These are phyloP conservation scores for Aspergillus chevalieri DNA, from an alignment of 2,329 filamentous ascomycete genomes.

Conservation along the genomic window DNA sequence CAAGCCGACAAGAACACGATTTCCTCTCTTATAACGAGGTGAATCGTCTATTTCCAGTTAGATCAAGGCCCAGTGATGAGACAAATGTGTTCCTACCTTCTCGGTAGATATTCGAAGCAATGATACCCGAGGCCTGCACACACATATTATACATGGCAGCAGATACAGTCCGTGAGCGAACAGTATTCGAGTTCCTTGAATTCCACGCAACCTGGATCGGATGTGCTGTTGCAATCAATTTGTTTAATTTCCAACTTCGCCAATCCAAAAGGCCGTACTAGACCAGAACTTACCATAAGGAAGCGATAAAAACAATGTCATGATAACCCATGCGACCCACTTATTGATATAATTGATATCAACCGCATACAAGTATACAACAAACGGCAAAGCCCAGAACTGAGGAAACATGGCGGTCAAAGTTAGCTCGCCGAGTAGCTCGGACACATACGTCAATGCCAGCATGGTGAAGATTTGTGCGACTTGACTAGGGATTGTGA, in stretches of 20 bases:
- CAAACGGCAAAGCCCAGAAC: slow-evolving; percentile 56
- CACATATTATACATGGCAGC: slow-evolving; percentile 54
- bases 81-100: background rate
- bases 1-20: slow-evolving; percentile 47
- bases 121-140: background rate
- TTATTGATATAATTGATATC: slow-evolving; percentile 20
- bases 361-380: slow-evolving; percentile 49
- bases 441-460: slow-evolving; percentile 41
- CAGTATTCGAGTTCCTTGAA: slow-evolving; percentile 57
- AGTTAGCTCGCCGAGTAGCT: slow-evolving; percentile 42
- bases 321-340: slow-evolving; percentile 49
- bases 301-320: slow-evolving; percentile 35
- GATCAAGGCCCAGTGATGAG: background rate
- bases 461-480: slow-evolving; percentile 37
- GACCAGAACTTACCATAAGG: no score
- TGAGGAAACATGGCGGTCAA: slow-evolving; percentile 46
- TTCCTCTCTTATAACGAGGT: slow-evolving; percentile 50
- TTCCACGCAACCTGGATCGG: slow-evolving; percentile 57
- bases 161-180: slow-evolving; percentile 57
- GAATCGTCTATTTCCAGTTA: slow-evolving; percentile 36
- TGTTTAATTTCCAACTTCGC: no score
- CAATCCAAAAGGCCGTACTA: no score
- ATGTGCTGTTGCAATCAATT: slow-evolving; percentile 25
- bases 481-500: slow-evolving; percentile 49
- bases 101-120: background rate